Evolutionary conservation across 176 grass and related monocot species (phyloP).

Genomic region (Aegilops longissima): DNA sequence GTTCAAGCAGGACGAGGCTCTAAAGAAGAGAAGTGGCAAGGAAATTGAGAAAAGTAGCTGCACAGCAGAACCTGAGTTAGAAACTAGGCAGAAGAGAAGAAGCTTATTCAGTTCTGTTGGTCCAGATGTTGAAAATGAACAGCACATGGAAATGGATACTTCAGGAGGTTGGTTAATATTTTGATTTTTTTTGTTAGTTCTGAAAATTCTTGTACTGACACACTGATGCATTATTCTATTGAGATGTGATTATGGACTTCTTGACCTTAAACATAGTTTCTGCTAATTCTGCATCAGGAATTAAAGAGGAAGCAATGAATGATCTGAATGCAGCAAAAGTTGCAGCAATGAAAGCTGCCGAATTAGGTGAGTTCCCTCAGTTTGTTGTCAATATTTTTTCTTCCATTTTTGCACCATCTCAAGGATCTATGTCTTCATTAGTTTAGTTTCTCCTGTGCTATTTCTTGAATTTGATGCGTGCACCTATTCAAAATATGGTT

Average conservation of each 20-base stretch:
- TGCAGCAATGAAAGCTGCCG: constrained; percentile 89
- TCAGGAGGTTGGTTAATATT: constrained; percentile 26
- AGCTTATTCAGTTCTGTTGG: constrained; percentile 53
- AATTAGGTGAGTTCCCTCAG: constrained; percentile 56
- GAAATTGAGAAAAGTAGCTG: constrained; percentile 52
- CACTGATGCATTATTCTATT: background rate
- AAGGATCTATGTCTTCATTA: background rate
- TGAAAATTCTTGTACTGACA: constrained; percentile 22
- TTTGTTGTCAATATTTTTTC: constrained; percentile 7
- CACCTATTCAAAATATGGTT: constrained; percentile 13
- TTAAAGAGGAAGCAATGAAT: constrained; percentile 17
- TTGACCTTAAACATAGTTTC: constrained; percentile 28
- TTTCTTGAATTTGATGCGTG: constrained; percentile 15
- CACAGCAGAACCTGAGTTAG: constrained; percentile 26
- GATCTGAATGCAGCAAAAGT: constrained; percentile 82
- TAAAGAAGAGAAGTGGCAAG: constrained; percentile 52
- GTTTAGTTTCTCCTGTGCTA: constrained; percentile 25
- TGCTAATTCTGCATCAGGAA: constrained; percentile 27
- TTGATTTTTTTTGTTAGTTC: background rate
- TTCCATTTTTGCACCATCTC: constrained; percentile 9
- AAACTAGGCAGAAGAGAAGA: constrained; percentile 51
- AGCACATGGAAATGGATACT: constrained; percentile 28
- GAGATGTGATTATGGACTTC: constrained; percentile 19
- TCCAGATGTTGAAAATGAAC: constrained; percentile 34
- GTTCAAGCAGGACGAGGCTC: constrained; percentile 40